Base-by-base conservation (phyloP, 352 stramenopile species). In the Pythium inflatum region DNA sequence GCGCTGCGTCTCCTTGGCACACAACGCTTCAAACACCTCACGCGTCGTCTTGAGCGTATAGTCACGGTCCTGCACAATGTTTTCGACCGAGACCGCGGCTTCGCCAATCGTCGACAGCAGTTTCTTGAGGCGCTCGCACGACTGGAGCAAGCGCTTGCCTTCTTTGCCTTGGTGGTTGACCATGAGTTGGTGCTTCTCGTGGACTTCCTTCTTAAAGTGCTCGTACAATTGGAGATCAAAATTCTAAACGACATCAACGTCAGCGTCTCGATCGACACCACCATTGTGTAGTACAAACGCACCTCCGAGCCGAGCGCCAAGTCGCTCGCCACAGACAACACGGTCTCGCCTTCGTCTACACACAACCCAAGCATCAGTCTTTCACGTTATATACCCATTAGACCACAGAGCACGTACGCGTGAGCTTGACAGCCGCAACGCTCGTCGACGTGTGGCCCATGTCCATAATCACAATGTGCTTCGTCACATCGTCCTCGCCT, bases 101-200 rank as follows among this genome's bases (percentile, higher is more conserved):
- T 91, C 80, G 34, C 75, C 78, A 55, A 96, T 96, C 18, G 89
- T 96, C 30, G 88, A 97, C 31, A 98, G 76, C 50, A 98, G 70
- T 68, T 97, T 96, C 71, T 97, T 94, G 33, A 98, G 83, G 62
- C 89, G 87, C 62, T 94, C 83, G 68, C 88, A 97, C 31, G 87
- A 85, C 54, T 89, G 77, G n/a, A 97, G 85, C 38, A 98, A 80
- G 30, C 93, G 90, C 48, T 94, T 88, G 41, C 89, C 89, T 46
- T 89, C 79, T 61, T 97, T 97, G 41, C 83, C 85, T 11, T 86
- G 70, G 28, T 91, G 64, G 20, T 77, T 64, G 28, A 97, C 70
- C 6, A 54, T 69, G 45, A 91, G 46, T 22, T 83, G 66, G 49
- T 88, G 77, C 51, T 89, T 90, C 5, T 71, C 66, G 49, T 86